A percentile compares a stretch with the other conserved stretches of the same genome.
Conservation (phyloP, 495 filamentous ascomycete genomes). For the Copromyces sp. region DNA sequence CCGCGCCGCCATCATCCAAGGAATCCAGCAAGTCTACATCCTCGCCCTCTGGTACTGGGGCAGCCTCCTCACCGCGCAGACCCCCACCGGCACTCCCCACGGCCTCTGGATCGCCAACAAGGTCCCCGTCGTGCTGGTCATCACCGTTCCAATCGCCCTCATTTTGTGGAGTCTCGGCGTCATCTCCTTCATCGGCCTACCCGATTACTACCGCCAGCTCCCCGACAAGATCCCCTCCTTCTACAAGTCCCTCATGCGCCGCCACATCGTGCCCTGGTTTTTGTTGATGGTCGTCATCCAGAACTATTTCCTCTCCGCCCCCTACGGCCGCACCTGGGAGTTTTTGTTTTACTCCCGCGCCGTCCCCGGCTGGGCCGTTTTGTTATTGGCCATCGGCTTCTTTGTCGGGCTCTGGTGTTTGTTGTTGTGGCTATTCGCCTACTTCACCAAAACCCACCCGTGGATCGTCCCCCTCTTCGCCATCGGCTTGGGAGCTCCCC, state of each 20-base stretch:
- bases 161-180: slow-evolving; percentile 40
- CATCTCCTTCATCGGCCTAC: slow-evolving; percentile 45
- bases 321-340: slow-evolving; percentile 52
- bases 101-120: slow-evolving; percentile 15
- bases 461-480: slow-evolving; percentile 59
- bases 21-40: slow-evolving; percentile 53
- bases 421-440: slow-evolving; percentile 35
- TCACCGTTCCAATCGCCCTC: slow-evolving; percentile 41
- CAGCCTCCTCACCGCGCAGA: slow-evolving; percentile 22
- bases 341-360: slow-evolving; percentile 44
- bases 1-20: slow-evolving; percentile 53
- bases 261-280: slow-evolving; percentile 51
- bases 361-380: slow-evolving; percentile 40
- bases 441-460: slow-evolving; percentile 40
- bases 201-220: slow-evolving; percentile 55
- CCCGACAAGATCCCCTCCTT: slow-evolving; percentile 57
- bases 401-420: slow-evolving; percentile 46
- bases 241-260: slow-evolving; percentile 44
- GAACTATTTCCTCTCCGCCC: slow-evolving; percentile 51
- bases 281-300: slow-evolving; percentile 51
- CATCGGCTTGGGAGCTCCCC: slow-evolving; percentile 47
- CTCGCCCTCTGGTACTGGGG: slow-evolving; percentile 56
- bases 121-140: slow-evolving; percentile 30
- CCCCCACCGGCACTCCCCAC: background rate
- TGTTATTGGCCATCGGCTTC: slow-evolving; percentile 43